Evolutionary conservation across 345 rosid genomes (phyloP).

Genomic region (Eucalyptus curtisii): DNA sequence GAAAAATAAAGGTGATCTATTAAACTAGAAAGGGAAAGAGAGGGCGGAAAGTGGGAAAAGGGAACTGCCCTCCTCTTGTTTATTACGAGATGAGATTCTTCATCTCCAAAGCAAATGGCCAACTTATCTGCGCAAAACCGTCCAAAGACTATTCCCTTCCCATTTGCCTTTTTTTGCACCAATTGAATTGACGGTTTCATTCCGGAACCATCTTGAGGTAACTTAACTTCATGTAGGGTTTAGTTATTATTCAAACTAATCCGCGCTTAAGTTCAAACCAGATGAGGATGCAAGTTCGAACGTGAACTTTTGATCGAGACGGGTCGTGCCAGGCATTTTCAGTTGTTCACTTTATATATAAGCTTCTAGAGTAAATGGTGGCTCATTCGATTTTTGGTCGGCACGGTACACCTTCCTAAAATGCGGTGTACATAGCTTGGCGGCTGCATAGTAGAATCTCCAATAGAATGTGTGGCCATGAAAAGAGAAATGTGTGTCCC

Average conservation of each 20-base stretch:
- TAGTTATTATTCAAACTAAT: background rate
- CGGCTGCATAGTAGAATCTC: background rate
- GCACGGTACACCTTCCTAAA: background rate
- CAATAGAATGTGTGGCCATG: background rate
- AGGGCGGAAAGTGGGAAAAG: background rate
- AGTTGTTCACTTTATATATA: background rate
- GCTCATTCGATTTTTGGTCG: background rate
- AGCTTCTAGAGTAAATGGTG: background rate
- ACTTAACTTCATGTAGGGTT: background rate
- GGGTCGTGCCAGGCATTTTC: background rate
- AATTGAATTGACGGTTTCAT: background rate
- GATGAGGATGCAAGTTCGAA: background rate
- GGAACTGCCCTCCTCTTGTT: background rate
- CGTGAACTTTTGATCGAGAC: background rate
- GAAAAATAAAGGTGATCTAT: background rate
- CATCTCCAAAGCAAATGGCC: background rate
- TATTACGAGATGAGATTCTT: background rate
- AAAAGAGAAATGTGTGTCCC: background rate
- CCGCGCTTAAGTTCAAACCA: background rate
- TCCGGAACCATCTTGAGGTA: background rate
- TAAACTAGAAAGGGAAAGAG: background rate
- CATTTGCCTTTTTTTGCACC: background rate
- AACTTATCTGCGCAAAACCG: background rate
- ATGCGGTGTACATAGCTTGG: background rate
- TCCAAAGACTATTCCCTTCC: background rate